Conservation (phyloP, 2,329 filamentous ascomycete genomes). For the Sarocladium brachiariae region DNA sequence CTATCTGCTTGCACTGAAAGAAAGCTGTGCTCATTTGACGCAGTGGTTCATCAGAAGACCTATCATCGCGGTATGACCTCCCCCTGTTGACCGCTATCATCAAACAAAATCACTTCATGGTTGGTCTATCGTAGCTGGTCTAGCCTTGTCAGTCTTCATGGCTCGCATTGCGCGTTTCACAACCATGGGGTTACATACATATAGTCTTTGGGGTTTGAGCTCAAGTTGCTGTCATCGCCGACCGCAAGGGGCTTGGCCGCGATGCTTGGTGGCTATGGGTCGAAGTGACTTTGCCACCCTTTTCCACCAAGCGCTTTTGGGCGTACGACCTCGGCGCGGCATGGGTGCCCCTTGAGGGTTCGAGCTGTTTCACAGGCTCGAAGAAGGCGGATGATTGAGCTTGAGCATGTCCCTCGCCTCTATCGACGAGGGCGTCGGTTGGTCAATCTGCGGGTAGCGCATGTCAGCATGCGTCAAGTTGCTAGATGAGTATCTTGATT, state of each 20-base stretch:
- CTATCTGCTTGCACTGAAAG: not conserved
- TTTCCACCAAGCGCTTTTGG: slow-evolving; percentile 41
- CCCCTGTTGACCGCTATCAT: not conserved
- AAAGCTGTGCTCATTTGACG: not conserved
- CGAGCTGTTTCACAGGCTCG: slow-evolving; percentile 32
- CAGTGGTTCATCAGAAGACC: not conserved
- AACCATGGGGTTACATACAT: slow-evolving; percentile 18
- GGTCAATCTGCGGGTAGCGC: slow-evolving; percentile 62
- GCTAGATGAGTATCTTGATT: not conserved
- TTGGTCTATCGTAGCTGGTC: not conserved
- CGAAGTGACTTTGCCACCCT: slow-evolving; percentile 37
- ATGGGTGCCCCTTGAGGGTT: slow-evolving; percentile 30
- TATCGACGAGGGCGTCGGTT: slow-evolving; percentile 73
- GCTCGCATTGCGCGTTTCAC: not conserved
- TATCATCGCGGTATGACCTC: not conserved
- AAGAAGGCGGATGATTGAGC: slow-evolving; percentile 36
- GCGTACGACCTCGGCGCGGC: slow-evolving; percentile 37
- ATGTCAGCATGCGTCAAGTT: slow-evolving; percentile 10
- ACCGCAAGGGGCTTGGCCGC: slow-evolving; percentile 61
- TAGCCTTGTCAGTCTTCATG: not conserved
- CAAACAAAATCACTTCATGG: not conserved
- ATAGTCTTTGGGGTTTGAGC: slow-evolving; percentile 26
- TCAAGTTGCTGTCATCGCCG: slow-evolving; percentile 59
- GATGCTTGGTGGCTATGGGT: slow-evolving; percentile 43
- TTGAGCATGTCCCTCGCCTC: slow-evolving; percentile 75